A percentile compares a stretch with the other conserved stretches of the same genome.
Conservation (phyloP, 2,329 filamentous ascomycete species). For the Cercospora brassicicola region DNA sequence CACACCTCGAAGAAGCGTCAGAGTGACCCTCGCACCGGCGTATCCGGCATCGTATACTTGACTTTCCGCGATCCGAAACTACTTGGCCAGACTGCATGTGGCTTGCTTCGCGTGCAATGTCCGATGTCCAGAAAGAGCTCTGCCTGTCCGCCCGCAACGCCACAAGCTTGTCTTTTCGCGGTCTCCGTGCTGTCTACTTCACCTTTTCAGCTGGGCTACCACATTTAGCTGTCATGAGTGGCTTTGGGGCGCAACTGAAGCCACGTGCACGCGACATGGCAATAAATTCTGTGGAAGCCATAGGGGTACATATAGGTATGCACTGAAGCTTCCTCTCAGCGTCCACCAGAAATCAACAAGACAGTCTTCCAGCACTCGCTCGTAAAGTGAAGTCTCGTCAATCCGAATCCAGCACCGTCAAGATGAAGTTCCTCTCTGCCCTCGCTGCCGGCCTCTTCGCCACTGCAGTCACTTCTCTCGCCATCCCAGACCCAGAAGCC, state of each 20-base stretch:
- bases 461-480: conserved; percentile 9
- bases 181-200: conserved; percentile 5
- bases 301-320: background rate
- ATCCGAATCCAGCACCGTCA: background rate
- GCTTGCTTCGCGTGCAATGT: background rate
- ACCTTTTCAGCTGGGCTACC: background rate
- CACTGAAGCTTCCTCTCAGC: background rate
- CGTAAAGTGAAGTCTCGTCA: background rate
- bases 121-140: background rate
- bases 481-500: conserved; percentile 11
- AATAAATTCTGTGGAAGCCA: background rate
- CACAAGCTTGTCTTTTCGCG: conserved; percentile 1
- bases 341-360: background rate
- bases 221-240: background rate
- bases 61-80: background rate
- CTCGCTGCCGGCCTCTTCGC: conserved; percentile 11
- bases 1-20: background rate
- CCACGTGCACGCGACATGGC: background rate
- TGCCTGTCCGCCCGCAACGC: background rate
- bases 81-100: conserved; percentile 7
- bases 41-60: background rate
- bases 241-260: background rate
- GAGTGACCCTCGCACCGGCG: background rate
- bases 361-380: background rate
- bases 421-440: conserved; percentile 14